Evolutionary conservation across 345 rosid genomes (phyloP).

Genomic region (Populus nigra): DNA sequence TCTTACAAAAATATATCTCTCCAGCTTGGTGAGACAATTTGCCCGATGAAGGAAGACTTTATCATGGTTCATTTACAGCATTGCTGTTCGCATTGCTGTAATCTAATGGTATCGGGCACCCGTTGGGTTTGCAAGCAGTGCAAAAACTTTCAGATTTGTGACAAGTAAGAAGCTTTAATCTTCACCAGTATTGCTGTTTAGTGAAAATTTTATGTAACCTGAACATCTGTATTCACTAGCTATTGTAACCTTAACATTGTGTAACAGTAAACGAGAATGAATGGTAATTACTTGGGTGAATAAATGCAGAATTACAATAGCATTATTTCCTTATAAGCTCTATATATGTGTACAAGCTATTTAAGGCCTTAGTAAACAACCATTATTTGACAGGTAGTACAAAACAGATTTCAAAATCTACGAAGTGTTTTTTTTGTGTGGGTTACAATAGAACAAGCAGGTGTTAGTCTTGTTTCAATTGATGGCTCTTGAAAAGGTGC

Average conservation of each 20-base stretch:
- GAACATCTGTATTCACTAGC: not conserved
- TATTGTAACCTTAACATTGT: not conserved
- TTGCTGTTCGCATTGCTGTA: constrained; percentile 84
- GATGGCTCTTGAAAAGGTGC: not conserved
- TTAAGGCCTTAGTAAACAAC: not conserved
- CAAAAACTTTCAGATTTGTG: constrained; percentile 90
- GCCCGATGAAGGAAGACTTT: constrained; percentile 99
- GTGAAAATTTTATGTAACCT: not conserved
- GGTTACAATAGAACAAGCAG: not conserved
- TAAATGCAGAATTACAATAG: not conserved
- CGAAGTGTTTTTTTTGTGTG: not conserved
- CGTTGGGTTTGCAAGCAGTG: constrained; percentile 93
- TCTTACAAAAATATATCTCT: not conserved
- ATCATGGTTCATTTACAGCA: constrained; percentile 99
- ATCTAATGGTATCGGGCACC: constrained; percentile 83
- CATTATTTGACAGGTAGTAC: not conserved
- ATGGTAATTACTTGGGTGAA: not conserved
- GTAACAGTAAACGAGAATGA: not conserved
- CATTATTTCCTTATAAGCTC: not conserved
- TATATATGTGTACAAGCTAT: not conserved
- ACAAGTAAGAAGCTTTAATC: constrained; percentile 56
- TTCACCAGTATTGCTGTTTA: constrained; percentile 10
- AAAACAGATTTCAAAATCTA: not conserved
- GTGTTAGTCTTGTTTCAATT: not conserved
- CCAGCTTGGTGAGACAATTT: constrained; percentile 98